phyloP scores from a whole-genome alignment of 768 basidiomycete species.

The Lepiota subincarnata region DNA sequence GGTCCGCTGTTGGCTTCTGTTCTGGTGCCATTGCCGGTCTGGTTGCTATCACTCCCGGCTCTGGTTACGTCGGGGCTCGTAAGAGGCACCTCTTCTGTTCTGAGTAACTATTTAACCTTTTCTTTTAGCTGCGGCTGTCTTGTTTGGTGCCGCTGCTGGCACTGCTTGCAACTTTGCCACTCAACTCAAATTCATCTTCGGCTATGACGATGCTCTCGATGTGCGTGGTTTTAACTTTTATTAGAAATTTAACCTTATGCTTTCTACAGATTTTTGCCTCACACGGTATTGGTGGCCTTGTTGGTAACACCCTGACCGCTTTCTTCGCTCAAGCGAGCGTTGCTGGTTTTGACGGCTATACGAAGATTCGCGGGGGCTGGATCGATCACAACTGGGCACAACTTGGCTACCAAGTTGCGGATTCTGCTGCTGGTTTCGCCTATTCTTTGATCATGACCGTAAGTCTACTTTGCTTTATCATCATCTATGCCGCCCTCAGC shows the following conservation, averaged over 20 bases:
- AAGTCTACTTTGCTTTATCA: conserved; percentile 21
- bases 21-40: conserved; percentile 90
- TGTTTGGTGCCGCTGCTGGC: conserved; percentile 82
- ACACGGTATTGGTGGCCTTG: conserved; percentile 72
- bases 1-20: conserved; percentile 93
- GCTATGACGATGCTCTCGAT: conserved; percentile 80
- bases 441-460: conserved; percentile 80
- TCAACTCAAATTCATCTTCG: conserved; percentile 79
- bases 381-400: conserved; percentile 78
- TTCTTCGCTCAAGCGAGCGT: conserved; percentile 82
- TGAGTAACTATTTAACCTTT: not conserved
- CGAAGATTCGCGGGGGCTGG: conserved; percentile 78
- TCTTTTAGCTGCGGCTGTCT: conserved; percentile 64
- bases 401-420: conserved; percentile 82
- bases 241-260: not conserved
- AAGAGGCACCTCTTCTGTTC: conserved; percentile 22
- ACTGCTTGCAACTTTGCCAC: conserved; percentile 94
- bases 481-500: not conserved
- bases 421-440: conserved; percentile 57
- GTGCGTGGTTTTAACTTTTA: conserved; percentile 32
- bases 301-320: conserved; percentile 82
- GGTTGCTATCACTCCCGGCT: conserved; percentile 86
- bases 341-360: conserved; percentile 74
- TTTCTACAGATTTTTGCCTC: conserved; percentile 80
- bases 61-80: conserved; percentile 79